A percentile compares a stretch with the other conserved stretches of the same genome.
phyloP scores from a whole-genome alignment of 2,329 filamentous ascomycete species.

The Clonostachys rhizophaga region DNA sequence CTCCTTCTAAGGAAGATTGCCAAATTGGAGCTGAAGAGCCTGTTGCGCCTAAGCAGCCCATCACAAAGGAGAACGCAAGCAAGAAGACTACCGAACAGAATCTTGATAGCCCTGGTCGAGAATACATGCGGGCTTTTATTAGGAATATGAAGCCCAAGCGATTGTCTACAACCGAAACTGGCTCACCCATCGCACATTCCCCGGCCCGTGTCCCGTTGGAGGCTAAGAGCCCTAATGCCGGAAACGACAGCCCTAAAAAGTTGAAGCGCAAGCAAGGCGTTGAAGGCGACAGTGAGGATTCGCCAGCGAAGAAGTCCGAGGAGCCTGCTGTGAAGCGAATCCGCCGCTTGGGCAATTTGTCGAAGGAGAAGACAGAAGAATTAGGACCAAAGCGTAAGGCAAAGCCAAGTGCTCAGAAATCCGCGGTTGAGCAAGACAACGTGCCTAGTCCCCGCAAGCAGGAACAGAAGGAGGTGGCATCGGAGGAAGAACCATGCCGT shows the following conservation, averaged over 20 bases:
- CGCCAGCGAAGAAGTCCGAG: slow-evolving; percentile 11
- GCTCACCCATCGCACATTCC: slow-evolving; percentile 18
- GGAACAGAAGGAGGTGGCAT: not conserved
- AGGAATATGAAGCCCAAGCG: slow-evolving; percentile 20
- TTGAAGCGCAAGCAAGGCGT: slow-evolving; percentile 21
- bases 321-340: slow-evolving; percentile 15
- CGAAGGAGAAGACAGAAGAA: slow-evolving; percentile 1
- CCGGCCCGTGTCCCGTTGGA: slow-evolving; percentile 21
- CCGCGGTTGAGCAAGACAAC: slow-evolving; percentile 1
- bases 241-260: slow-evolving; percentile 19
- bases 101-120: slow-evolving; percentile 24
- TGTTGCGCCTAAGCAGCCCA: not conserved
- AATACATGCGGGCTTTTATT: slow-evolving; percentile 27
- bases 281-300: slow-evolving; percentile 13
- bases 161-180: slow-evolving; percentile 18
- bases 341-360: slow-evolving; percentile 10
- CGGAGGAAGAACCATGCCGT: slow-evolving; percentile 11
- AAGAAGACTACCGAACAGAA: slow-evolving; percentile 5
- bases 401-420: not conserved
- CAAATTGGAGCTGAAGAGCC: not conserved
- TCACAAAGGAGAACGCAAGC: not conserved
- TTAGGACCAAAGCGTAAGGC: not conserved
- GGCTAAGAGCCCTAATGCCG: slow-evolving; percentile 26
- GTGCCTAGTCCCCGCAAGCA: too few relatives aligned
- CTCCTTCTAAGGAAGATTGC: too few relatives aligned